Percentiles rank a stretch among this genome's conserved stretches.
Evolutionary conservation across 169 alveolate species (phyloP).

Genomic region (Cryptosporidium sp.): DNA sequence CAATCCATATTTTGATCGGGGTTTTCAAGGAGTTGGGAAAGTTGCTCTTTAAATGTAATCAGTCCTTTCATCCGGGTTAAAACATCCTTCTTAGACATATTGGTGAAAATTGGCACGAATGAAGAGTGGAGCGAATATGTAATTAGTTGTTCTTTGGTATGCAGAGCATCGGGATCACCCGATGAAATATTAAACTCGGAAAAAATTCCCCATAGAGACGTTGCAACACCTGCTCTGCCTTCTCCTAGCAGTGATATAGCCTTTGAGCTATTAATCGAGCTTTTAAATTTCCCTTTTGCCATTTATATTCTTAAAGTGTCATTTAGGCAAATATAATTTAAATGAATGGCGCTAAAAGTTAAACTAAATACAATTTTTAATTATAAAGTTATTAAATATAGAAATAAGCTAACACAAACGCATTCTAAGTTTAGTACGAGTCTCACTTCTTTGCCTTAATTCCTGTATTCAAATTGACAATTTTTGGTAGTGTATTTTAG

Average conservation of each 20-base stretch:
- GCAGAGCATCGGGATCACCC: not conserved
- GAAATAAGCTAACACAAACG: not conserved
- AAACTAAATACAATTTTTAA: no score
- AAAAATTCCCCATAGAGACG: constrained; percentile 60
- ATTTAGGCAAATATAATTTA: not conserved
- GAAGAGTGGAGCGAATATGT: constrained; percentile 9
- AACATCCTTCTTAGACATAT: constrained; percentile 56
- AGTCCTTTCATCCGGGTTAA: constrained; percentile 41
- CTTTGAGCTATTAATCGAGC: constrained; percentile 40
- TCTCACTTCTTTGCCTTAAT: not conserved
- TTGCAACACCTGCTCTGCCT: constrained; percentile 32
- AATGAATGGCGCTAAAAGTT: not conserved
- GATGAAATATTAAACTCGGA: constrained; percentile 4
- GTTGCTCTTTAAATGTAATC: not conserved
- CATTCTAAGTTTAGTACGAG: not conserved
- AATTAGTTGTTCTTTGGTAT: constrained; percentile 9
- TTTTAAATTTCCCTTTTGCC: constrained; percentile 36
- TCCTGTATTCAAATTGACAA: no score
- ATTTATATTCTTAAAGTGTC: not conserved
- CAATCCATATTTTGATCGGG: not conserved
- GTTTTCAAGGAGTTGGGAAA: not conserved
- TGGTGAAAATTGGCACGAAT: constrained; percentile 46
- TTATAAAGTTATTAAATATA: no score
- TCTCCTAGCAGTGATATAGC: constrained; percentile 20
- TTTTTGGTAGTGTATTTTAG: no score